phyloP scores from a whole-genome alignment of 2,329 filamentous ascomycete species.

The Colletotrichum cuscutae region DNA sequence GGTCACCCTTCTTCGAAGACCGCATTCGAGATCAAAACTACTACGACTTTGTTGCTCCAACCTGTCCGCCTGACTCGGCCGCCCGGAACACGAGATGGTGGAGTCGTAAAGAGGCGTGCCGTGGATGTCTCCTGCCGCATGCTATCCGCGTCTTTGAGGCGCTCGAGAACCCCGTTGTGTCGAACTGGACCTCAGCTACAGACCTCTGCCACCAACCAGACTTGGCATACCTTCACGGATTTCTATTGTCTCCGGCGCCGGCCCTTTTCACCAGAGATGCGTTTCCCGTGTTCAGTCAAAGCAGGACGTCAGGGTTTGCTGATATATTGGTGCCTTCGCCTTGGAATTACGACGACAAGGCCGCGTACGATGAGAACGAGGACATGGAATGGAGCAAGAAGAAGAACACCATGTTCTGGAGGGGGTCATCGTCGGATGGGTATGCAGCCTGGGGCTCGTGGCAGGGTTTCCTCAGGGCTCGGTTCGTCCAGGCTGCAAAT shows the following conservation, averaged over 20 bases:
- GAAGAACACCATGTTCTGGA: slow-evolving; percentile 62
- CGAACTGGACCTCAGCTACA: slow-evolving; percentile 39
- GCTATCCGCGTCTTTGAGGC: slow-evolving; percentile 42
- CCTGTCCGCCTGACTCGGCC: slow-evolving; percentile 58
- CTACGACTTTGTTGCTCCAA: slow-evolving; percentile 47
- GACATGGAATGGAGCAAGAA: slow-evolving; percentile 60
- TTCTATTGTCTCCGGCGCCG: slow-evolving; percentile 54
- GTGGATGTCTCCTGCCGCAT: slow-evolving; percentile 48
- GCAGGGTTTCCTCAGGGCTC: slow-evolving; percentile 68
- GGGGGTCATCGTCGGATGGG: slow-evolving; percentile 63
- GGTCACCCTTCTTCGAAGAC: slow-evolving; percentile 36
- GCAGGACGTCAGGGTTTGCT: slow-evolving; percentile 62
- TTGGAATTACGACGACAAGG: slow-evolving; percentile 49
- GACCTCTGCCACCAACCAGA: slow-evolving; percentile 62
- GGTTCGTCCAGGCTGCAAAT: slow-evolving; percentile 65
- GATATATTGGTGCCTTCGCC: slow-evolving; percentile 57
- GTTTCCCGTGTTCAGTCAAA: slow-evolving; percentile 66
- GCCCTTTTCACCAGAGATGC: slow-evolving; percentile 47
- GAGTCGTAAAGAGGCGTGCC: slow-evolving; percentile 48
- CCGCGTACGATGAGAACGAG: slow-evolving; percentile 49
- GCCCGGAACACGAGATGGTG: slow-evolving; percentile 53
- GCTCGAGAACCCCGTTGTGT: slow-evolving; percentile 46
- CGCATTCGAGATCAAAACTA: slow-evolving; percentile 43
- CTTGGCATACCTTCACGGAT: slow-evolving; percentile 61
- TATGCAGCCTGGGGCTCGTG: slow-evolving; percentile 61